These are phyloP conservation scores for Astrothelium subdiscretum DNA, from an alignment of 495 filamentous ascomycete genomes.

Conservation along the genomic window DNA sequence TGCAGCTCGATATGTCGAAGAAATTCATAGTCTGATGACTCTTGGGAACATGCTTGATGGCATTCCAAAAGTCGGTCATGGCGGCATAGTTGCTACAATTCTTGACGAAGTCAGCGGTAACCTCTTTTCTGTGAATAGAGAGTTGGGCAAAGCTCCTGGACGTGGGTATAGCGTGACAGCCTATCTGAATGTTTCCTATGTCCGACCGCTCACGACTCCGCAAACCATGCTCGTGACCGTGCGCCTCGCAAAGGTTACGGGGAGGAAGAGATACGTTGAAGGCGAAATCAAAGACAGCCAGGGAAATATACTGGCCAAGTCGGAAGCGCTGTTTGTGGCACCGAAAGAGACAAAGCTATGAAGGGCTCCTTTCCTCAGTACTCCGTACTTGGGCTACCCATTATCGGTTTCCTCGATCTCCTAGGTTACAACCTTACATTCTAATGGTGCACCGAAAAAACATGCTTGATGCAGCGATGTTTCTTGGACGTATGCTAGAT, in stretches of 20 bases:
- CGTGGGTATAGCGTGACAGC: conserved; percentile 38
- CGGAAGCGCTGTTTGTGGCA: conserved; percentile 27
- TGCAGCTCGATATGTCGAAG: conserved; percentile 24
- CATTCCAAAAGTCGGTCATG: conserved; percentile 45
- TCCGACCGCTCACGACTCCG: conserved; percentile 42
- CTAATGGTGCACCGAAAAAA: no score
- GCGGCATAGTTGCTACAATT: conserved; percentile 48
- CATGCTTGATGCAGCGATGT: no score
- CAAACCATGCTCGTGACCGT: conserved; percentile 41
- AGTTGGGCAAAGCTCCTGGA: conserved; percentile 15
- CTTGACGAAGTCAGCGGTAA: conserved; percentile 47
- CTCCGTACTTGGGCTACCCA: no score
- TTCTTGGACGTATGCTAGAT: no score
- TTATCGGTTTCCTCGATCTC: no score
- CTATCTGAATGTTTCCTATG: conserved; percentile 45
- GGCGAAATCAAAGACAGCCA: conserved; percentile 23
- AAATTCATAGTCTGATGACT: conserved; percentile 37
- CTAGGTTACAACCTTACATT: no score
- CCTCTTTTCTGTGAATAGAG: conserved; percentile 36
- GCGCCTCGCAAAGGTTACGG: conserved; percentile 20
- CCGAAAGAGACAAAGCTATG: conserved; percentile 14
- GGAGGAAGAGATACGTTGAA: conserved; percentile 25
- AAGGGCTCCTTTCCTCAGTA: neutral
- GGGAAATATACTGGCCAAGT: conserved; percentile 24
- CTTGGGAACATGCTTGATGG: conserved; percentile 48